A percentile compares a stretch with the other conserved stretches of the same genome.
Evolutionary conservation across 495 filamentous ascomycete genomes (phyloP).

Genomic region (Penicillium antarcticum): DNA sequence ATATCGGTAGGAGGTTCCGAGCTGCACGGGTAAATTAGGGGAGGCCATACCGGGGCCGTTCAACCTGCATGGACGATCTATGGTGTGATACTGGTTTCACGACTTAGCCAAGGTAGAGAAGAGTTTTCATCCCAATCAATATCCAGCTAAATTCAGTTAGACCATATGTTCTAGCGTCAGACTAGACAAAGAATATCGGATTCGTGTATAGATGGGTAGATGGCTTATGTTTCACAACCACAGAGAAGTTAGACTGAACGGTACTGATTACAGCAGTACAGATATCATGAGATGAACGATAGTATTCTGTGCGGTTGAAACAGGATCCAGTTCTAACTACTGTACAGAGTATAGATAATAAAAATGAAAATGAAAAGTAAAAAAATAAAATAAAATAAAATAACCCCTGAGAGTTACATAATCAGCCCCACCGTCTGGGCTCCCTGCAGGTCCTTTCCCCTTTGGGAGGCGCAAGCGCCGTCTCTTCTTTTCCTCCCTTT

Average conservation of each 20-base stretch:
- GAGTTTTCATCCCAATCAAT: slow-evolving; percentile 4
- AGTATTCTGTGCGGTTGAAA: too few relatives aligned
- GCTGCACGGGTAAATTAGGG: slow-evolving; percentile 23
- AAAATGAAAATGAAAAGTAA: slow-evolving; percentile 1
- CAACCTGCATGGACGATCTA: slow-evolving; percentile 24
- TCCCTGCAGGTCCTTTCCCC: slow-evolving; percentile 44
- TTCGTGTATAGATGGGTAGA: background rate
- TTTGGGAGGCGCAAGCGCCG: slow-evolving; percentile 26
- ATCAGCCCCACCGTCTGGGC: slow-evolving; percentile 25
- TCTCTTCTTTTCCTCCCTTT: slow-evolving; percentile 28
- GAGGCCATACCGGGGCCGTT: background rate
- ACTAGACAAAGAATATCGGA: slow-evolving; percentile 6
- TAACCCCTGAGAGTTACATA: slow-evolving; percentile 14
- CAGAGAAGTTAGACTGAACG: background rate
- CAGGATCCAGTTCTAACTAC: background rate
- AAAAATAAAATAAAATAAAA: background rate
- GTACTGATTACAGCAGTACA: background rate
- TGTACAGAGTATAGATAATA: background rate
- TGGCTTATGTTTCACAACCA: background rate
- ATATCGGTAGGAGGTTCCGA: slow-evolving; percentile 17
- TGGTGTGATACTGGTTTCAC: slow-evolving; percentile 17
- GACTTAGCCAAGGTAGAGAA: background rate
- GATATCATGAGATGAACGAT: background rate
- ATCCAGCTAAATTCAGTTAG: background rate
- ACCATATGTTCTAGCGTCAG: background rate